A percentile compares a stretch with the other conserved stretches of the same genome.
Evolutionary conservation across 2,329 filamentous ascomycete species (phyloP).

Genomic region (Colletotrichum salicis): DNA sequence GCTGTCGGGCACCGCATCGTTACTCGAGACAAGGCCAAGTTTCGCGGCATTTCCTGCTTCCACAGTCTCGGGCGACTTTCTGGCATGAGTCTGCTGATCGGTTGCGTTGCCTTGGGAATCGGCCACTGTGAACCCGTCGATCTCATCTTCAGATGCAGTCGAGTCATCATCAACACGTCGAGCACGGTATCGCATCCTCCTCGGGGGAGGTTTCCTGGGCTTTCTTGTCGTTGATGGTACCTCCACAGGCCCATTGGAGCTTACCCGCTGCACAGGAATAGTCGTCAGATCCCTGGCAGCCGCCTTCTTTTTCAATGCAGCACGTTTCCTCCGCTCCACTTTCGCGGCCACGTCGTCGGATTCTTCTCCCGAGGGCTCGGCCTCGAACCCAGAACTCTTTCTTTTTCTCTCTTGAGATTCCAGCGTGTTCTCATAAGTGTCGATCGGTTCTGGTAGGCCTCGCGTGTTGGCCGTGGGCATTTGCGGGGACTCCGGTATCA

Average conservation of each 20-base stretch:
- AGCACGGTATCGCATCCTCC: not conserved
- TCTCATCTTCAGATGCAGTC: slow-evolving; percentile 23
- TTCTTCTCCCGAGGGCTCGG: slow-evolving; percentile 46
- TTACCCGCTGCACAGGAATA: slow-evolving; percentile 47
- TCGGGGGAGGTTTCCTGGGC: not conserved
- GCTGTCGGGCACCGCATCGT: slow-evolving; percentile 32
- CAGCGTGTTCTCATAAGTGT: slow-evolving; percentile 57
- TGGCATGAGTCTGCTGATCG: not conserved
- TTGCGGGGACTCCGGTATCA: slow-evolving; percentile 50
- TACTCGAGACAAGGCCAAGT: slow-evolving; percentile 22
- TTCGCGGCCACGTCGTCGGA: slow-evolving; percentile 47
- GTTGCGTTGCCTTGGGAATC: slow-evolving; percentile 33
- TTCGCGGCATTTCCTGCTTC: not conserved
- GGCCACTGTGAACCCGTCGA: slow-evolving; percentile 33
- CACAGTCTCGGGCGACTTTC: not conserved
- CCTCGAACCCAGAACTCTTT: slow-evolving; percentile 39
- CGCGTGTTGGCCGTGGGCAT: not conserved
- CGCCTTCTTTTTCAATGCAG: slow-evolving; percentile 50
- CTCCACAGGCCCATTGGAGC: not conserved
- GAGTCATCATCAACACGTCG: not conserved
- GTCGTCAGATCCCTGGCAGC: slow-evolving; percentile 53
- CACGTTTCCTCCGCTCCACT: slow-evolving; percentile 49
- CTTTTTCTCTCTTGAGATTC: slow-evolving; percentile 56
- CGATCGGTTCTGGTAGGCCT: slow-evolving; percentile 45
- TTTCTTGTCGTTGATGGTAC: slow-evolving; percentile 23